Base-by-base conservation (phyloP, 179 eudicot genomes). In the Sideroxylon spinosum region DNA sequence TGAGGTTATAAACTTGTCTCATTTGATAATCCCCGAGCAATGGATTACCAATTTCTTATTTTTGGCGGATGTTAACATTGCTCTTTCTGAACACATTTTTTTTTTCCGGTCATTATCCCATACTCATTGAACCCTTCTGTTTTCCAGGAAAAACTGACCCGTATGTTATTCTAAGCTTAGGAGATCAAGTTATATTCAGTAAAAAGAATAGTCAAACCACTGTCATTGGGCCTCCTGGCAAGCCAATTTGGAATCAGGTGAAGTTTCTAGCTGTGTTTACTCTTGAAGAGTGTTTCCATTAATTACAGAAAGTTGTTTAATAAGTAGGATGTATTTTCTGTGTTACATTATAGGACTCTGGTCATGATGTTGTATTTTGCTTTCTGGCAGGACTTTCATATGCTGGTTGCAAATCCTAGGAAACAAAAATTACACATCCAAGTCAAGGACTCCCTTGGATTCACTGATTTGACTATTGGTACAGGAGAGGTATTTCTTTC, bases 211-310 rank as follows among this genome's bases (percentile, higher is more conserved):
- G 98, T 89, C 98, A 94, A 85, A 96, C 99, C 67, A 94, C 98
- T 76, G 90, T 96, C 79, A 94, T 88, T 48, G 99, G 99, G 61
- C 92, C 93, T 77, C 99, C 99, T 77, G 99, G 99, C 73, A 89
- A 94, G 81, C 98, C 99, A 56, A 94, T 96, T 53, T 96, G 98
- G 99, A 96, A 96, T 89, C 99, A 96, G 94, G 98, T 93, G 79
- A 84, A 49, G 26, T 81, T 68, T 76, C 75, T 73, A n/a, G 17
- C 56, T 49, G 20, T n/a, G 59, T 11, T n/a, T 20, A 23, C 16
- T 46, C 44, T 32, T 26, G 37, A 16, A 3, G 55, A 16, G 26
- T 73, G 48, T 23, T 76, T 49, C 49, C n/a, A 56, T 20, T 23
- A 44, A 25, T 59, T 59, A 25, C 12, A 7, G 0, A 59, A 11